Evolutionary conservation across 2,329 filamentous ascomycete species (phyloP), one percentile per base, ranked within the genome.

Genomic region (Colletotrichum limetticola): DNA sequence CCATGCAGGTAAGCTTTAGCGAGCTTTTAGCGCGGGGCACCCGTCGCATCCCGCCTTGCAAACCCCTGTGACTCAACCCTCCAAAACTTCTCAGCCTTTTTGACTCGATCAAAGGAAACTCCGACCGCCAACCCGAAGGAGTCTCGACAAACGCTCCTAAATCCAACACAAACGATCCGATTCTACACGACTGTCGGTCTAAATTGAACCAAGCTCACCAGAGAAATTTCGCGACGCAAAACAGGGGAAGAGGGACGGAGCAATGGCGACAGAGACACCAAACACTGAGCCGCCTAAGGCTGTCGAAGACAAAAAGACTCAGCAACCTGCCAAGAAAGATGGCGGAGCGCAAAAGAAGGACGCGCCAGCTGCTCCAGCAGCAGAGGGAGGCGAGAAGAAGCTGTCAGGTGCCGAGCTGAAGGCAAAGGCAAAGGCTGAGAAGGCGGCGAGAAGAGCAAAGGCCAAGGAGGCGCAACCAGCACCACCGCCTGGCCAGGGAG

Each of bases 391-490:
- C 68, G 84, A 85, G 70, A 86, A 86, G 77, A 93, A 94, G 81
- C 85, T 94, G 37, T 91, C 93, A 1, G 89, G 89, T 46, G 95
- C 94, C 24, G 93, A 97, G 82, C 81, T 97, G 79, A 98, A 98
- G 85, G 96, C 95, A 78, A 92, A 91, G 81, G 93, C 93, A 74
- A 96, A 98, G 82, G 95, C 94, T 37, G 96, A 98, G 81, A 98
- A 98, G 85, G 93, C 94, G 65, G 95, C 95, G 59, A 89, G 94
- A 74, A 90, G 96, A 85, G 94, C 93, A 61, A 91, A 91, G 79
- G 90, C 88, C 78, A 94, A 92, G 80, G 85, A 86, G 35, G 85
- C 87, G 4, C 88, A 89, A 74, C 80, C 80, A 69, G 81, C 82
- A 24, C 84, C 84, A 12, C 82, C 75, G 76, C 82, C 66, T 76